Percentiles rank a stretch among this genome's conserved stretches.
Evolutionary conservation across 140 eudicot species (phyloP).

Genomic region (Stevia rebaudiana): DNA sequence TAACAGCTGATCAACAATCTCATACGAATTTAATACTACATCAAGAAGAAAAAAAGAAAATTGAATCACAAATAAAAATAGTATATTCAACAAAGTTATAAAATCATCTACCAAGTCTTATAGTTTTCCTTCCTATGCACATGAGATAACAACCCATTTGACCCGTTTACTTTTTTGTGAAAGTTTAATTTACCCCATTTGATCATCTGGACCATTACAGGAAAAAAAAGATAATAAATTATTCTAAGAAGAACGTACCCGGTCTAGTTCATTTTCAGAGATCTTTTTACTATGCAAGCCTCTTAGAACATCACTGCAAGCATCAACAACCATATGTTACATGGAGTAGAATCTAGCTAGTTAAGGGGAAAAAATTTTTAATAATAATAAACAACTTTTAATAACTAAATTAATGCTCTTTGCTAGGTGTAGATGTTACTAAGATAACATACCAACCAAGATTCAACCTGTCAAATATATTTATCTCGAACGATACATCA

Average conservation of each 20-base stretch:
- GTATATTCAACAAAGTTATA: no score
- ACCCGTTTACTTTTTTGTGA: no score
- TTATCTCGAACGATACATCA: constrained; percentile 91
- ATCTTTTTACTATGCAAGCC: constrained; percentile 75
- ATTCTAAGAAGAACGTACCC: constrained; percentile 44
- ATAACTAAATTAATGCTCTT: constrained; percentile 42
- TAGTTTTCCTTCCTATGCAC: no score
- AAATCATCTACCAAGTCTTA: no score
- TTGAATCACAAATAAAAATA: no score
- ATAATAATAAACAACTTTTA: neutral
- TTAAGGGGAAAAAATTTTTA: constrained; percentile 5
- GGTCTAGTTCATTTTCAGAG: constrained; percentile 80
- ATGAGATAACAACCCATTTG: no score
- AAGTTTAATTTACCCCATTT: no score
- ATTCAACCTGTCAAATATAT: constrained; percentile 80
- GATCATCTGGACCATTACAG: no score
- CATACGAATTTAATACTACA: no score
- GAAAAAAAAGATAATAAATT: no score
- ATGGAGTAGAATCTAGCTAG: constrained; percentile 31
- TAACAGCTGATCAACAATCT: no score
- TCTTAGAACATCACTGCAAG: constrained; percentile 89
- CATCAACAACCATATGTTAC: constrained; percentile 96
- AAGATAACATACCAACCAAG: constrained; percentile 99
- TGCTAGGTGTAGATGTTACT: constrained; percentile 95
- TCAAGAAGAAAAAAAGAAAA: no score